These are phyloP conservation scores for Trametes polyzona DNA, from an alignment of 1,284 basidiomycete species.

Conservation along the genomic window DNA sequence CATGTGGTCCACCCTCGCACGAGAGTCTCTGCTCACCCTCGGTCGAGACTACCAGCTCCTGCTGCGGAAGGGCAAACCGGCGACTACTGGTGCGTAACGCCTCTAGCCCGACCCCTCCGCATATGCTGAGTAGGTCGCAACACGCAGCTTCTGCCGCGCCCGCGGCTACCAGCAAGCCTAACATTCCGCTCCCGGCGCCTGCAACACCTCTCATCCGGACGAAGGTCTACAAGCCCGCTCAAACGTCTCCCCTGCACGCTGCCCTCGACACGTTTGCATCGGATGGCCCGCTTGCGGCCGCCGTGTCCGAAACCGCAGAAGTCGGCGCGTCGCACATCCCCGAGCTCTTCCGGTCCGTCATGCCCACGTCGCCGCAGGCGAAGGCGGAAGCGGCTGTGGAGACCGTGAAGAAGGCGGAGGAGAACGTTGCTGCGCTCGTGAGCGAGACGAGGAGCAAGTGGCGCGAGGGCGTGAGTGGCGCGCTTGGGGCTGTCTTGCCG, in stretches of 20 bases:
- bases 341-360: constrained; percentile 60
- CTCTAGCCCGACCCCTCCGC: neutral
- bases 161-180: constrained; percentile 25
- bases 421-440: constrained; percentile 26
- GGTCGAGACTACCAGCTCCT: constrained; percentile 69
- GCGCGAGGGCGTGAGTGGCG: constrained; percentile 13
- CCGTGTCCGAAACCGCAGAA: constrained; percentile 49
- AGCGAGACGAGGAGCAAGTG: constrained; percentile 23
- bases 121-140: neutral
- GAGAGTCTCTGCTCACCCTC: constrained; percentile 62
- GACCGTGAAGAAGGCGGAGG: constrained; percentile 28
- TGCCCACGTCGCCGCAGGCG: constrained; percentile 36
- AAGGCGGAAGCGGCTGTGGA: constrained; percentile 24
- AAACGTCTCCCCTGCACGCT: constrained; percentile 49
- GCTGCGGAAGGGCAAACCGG: constrained; percentile 52
- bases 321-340: constrained; percentile 52
- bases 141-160: constrained; percentile 31
- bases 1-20: constrained; percentile 63
- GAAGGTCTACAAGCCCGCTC: constrained; percentile 47
- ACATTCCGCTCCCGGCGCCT: constrained; percentile 32
- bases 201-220: constrained; percentile 51
- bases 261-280: constrained; percentile 60
- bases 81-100: constrained; percentile 32
- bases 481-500: constrained; percentile 37
- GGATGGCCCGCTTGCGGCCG: constrained; percentile 57